phyloP scores from a whole-genome alignment of 1,284 basidiomycete species.

The Naganishia sp. region DNA sequence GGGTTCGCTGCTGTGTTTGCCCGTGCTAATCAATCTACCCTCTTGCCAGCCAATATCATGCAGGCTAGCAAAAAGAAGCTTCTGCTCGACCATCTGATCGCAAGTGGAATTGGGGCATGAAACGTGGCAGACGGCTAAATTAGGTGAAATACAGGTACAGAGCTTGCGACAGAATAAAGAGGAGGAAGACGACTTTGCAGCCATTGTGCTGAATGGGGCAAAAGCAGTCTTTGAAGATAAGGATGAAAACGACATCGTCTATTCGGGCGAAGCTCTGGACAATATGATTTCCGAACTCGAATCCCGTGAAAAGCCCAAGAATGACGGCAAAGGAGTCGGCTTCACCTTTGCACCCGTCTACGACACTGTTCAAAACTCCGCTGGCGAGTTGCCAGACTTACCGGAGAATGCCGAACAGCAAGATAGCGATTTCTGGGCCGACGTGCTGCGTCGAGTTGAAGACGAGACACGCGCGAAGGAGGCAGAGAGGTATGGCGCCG shows the following conservation, averaged over 20 bases:
- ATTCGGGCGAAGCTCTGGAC: slow-evolving; percentile 75
- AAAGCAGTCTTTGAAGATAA: slow-evolving; percentile 72
- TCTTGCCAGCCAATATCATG: slow-evolving; percentile 71
- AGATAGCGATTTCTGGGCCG: slow-evolving; percentile 72
- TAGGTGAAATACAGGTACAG: slow-evolving; percentile 58
- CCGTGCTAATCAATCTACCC: slow-evolving; percentile 2
- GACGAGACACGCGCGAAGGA: slow-evolving; percentile 40
- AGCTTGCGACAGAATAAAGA: slow-evolving; percentile 78
- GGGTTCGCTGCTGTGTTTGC: neutral
- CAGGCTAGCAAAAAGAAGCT: slow-evolving; percentile 87
- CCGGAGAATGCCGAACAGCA: slow-evolving; percentile 56
- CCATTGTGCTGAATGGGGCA: slow-evolving; percentile 79
- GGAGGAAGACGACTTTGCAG: slow-evolving; percentile 69
- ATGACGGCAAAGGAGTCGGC: slow-evolving; percentile 43
- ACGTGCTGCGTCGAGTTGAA: slow-evolving; percentile 45
- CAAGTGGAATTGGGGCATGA: slow-evolving; percentile 28
- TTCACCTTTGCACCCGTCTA: slow-evolving; percentile 35
- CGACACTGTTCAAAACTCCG: slow-evolving; percentile 33
- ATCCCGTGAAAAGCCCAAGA: slow-evolving; percentile 63
- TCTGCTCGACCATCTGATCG: slow-evolving; percentile 85
- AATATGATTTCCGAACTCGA: slow-evolving; percentile 81
- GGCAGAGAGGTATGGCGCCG: slow-evolving; percentile 34
- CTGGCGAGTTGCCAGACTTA: slow-evolving; percentile 60
- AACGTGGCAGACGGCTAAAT: neutral
- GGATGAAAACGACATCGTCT: slow-evolving; percentile 64